Evolutionary conservation across 129 eudicot genomes (phyloP).

Genomic region (Kitagawia praeruptora): DNA sequence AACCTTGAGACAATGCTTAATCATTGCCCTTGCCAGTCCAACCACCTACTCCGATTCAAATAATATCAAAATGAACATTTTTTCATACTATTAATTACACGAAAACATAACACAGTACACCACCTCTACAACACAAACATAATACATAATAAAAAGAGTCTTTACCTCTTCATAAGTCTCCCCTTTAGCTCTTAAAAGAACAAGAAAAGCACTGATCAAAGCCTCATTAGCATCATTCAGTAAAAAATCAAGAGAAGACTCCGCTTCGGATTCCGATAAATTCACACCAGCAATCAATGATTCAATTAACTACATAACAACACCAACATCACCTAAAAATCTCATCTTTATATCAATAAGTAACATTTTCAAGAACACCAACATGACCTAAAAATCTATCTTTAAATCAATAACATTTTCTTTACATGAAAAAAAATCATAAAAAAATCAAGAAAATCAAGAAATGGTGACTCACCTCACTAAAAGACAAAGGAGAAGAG

Average conservation of each 20-base stretch:
- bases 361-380: neutral
- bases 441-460: neutral
- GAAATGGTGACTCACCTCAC: constrained; percentile 24
- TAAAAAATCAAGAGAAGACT: constrained; percentile 43
- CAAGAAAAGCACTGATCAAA: constrained; percentile 68
- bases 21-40: constrained; percentile 65
- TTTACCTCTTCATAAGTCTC: constrained; percentile 69
- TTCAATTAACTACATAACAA: constrained; percentile 45
- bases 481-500: constrained; percentile 26
- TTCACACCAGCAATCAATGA: constrained; percentile 43
- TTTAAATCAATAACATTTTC: neutral
- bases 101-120: neutral
- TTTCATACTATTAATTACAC: neutral
- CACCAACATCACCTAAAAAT: neutral
- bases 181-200: constrained; percentile 64
- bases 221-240: constrained; percentile 51
- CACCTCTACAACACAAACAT: neutral
- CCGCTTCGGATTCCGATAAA: constrained; percentile 57
- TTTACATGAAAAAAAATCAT: no score
- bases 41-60: constrained; percentile 41
- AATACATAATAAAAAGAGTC: neutral
- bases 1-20: constrained; percentile 51
- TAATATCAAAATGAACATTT: neutral
- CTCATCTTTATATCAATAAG: neutral
- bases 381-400: no score